Evolutionary conservation across 2,329 filamentous ascomycete genomes (phyloP), one percentile per base, ranked within the genome.

Genomic region (Cercospora canescens): DNA sequence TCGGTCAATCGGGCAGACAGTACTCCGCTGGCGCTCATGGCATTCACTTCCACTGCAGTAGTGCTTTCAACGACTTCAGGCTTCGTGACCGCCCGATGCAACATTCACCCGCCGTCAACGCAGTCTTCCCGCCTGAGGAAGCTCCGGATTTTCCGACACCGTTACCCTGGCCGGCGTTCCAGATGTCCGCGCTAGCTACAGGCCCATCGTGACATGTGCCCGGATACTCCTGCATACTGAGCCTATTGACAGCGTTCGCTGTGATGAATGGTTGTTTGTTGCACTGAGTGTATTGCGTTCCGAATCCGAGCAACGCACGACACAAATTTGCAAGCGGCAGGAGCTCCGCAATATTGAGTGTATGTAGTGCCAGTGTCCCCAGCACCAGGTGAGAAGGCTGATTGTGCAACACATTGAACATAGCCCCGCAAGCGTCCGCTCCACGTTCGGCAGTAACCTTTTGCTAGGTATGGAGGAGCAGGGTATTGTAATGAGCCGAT

Each of bases 381-480:
- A 52, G 45, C 45, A 52, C 37, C 18, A 30, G 26, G 4, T 14
- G 35, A 45, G 26, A 11, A 30, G 57, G 35, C 57, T 45, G 57
- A 26, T 45, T 26, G 35, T 45, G 57, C 52, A 56, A 34, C 41
- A 24, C 57, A 24, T 30, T n/a, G n/a, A n/a, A n/a, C n/a, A n/a
- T n/a, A n/a, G n/a, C n/a, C n/a, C 39, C 37, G 35, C 35, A 30
- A 60, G n/a, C 26, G 48, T 37, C 57, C 57, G 57, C 41, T 62
- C 32, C 45, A 32, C 59, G 14, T 1, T 30, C 48, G 59, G 30
- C 59, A 39, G 30, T 32, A 62, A 62, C 30, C 60, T 62, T 55
- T 30, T 32, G 4, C 28, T 9, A 30, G 30, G 18, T 1, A 2
- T 56, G 8, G 30, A 21, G 28, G 32, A 56, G 16, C 14, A 18